These are phyloP conservation scores for Sporothrix phasma DNA, from an alignment of 2,329 filamentous ascomycete species.

Conservation along the genomic window DNA sequence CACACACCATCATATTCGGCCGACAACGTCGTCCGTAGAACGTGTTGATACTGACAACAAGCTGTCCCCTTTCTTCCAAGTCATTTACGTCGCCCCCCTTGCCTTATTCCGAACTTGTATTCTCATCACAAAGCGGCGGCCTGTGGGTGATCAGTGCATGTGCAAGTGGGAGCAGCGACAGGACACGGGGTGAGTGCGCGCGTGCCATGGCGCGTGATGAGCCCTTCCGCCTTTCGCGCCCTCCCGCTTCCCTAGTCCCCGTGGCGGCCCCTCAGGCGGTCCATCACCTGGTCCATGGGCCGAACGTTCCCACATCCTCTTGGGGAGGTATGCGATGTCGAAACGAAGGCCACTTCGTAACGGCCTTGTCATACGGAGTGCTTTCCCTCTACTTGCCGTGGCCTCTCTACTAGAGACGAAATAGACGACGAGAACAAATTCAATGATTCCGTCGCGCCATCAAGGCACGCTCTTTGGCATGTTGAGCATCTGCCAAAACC, in stretches of 20 bases:
- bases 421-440: no score
- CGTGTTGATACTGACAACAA: neutral
- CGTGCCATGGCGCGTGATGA: neutral
- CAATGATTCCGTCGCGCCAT: neutral
- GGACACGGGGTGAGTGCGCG: neutral
- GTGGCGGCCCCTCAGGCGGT: neutral
- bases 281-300: neutral
- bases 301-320: neutral
- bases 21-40: no score
- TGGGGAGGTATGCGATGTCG: neutral
- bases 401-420: no score
- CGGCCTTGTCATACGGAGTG: neutral
- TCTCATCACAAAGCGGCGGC: neutral
- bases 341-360: neutral
- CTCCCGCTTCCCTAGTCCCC: constrained; percentile 4
- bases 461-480: neutral
- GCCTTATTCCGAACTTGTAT: neutral
- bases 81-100: no score
- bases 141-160: neutral
- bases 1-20: no score
- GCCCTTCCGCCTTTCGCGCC: neutral
- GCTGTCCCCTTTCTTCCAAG: neutral
- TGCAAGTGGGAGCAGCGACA: neutral
- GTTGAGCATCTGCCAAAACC: neutral
- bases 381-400: neutral